These are phyloP conservation scores for Flaveria ramosissima DNA, from an alignment of 129 eudicot species.

Conservation along the genomic window DNA sequence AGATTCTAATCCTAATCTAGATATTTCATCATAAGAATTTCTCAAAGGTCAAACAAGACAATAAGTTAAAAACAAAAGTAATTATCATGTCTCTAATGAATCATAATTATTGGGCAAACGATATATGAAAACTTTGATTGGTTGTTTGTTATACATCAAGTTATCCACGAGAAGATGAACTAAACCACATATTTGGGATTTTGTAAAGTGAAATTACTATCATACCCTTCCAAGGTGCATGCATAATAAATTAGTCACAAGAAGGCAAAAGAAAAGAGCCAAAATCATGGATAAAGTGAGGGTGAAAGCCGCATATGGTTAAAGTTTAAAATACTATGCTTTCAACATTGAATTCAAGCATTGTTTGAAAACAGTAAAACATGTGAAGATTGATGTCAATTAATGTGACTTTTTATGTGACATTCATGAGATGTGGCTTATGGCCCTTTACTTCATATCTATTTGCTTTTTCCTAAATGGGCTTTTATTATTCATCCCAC, in stretches of 20 bases:
- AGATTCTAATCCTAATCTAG: background rate
- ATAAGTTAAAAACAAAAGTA: constrained; percentile 5
- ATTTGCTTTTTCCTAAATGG: background rate
- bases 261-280: constrained; percentile 24
- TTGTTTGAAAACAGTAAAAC: constrained; percentile 29
- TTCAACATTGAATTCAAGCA: constrained; percentile 29
- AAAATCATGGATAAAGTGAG: constrained; percentile 27
- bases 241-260: constrained; percentile 33
- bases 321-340: constrained; percentile 24
- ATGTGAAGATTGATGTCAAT: constrained; percentile 31
- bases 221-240: constrained; percentile 31
- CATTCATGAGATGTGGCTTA: constrained; percentile 22
- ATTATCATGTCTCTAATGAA: constrained; percentile 8
- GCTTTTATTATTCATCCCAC: background rate
- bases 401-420: constrained; percentile 34
- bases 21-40: background rate
- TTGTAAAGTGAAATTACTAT: constrained; percentile 16
- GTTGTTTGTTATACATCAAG: constrained; percentile 12
- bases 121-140: constrained; percentile 2
- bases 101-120: constrained; percentile 6
- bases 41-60: background rate
- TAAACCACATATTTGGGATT: constrained; percentile 25
- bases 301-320: constrained; percentile 27
- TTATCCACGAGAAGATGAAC: constrained; percentile 1
- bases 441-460: constrained; percentile 25